phyloP scores from a whole-genome alignment of 257 asterid species.

The Nicotiana paniculata region DNA sequence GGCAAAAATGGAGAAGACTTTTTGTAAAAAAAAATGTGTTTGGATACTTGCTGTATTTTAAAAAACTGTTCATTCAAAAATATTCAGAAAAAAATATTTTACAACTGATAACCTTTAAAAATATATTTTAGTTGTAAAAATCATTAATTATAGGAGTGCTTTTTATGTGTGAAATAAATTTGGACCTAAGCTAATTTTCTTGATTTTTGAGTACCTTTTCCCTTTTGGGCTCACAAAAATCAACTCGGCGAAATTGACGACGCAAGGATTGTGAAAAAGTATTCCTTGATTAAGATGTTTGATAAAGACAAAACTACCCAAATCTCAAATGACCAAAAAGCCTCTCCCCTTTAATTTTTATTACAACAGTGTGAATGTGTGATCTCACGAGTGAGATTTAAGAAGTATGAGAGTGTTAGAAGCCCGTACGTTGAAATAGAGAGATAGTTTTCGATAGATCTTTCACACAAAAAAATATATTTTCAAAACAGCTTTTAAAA shows the following conservation, averaged over 20 bases:
- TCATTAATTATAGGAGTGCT: not conserved
- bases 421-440: too few relatives aligned
- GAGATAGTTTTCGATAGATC: too few relatives aligned
- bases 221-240: not conserved
- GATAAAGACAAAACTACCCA: not conserved
- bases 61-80: not conserved
- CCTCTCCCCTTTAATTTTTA: not conserved
- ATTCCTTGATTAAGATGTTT: conserved; percentile 24
- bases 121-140: too few relatives aligned
- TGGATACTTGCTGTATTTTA: not conserved
- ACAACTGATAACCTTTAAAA: too few relatives aligned
- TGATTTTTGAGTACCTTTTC: not conserved
- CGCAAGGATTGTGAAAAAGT: conserved; percentile 17
- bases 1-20: not conserved
- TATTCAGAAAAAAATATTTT: too few relatives aligned
- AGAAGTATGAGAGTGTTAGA: too few relatives aligned
- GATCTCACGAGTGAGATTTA: too few relatives aligned
- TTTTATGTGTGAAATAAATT: too few relatives aligned
- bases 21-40: not conserved
- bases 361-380: too few relatives aligned
- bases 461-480: too few relatives aligned
- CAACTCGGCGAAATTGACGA: not conserved
- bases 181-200: too few relatives aligned
- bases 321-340: not conserved
- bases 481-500: too few relatives aligned